Percentiles rank a stretch among this genome's conserved stretches.
phyloP scores from a whole-genome alignment of 306 rosid species.

The Carpinus viminea region DNA sequence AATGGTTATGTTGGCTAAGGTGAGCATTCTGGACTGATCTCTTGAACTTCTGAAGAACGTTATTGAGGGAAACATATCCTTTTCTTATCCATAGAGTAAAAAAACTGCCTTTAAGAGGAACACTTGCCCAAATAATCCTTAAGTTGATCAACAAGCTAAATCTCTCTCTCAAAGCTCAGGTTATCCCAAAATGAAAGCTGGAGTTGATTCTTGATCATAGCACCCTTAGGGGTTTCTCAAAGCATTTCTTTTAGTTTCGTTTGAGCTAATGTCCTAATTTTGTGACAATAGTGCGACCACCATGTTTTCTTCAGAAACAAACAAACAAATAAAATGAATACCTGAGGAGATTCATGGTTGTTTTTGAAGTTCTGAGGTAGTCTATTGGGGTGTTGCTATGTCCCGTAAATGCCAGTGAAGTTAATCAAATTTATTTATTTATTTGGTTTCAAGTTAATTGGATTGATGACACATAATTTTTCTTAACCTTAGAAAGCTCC shows the following conservation, averaged over 20 bases:
- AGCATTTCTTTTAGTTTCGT: no score
- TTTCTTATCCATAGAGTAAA: neutral
- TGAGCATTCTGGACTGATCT: slow-evolving; percentile 29
- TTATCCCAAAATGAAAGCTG: no score
- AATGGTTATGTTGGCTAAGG: slow-evolving; percentile 95
- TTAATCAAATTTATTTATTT: neutral
- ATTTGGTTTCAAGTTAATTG: neutral
- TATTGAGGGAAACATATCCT: neutral
- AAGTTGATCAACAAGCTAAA: no score
- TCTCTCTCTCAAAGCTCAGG: no score
- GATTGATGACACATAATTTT: neutral
- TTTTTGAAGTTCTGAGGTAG: slow-evolving; percentile 4
- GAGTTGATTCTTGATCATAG: no score
- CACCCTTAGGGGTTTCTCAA: no score
- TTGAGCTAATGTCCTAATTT: no score
- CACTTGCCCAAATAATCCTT: neutral
- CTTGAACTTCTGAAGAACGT: neutral
- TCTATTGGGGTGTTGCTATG: neutral
- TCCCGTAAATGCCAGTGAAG: neutral
- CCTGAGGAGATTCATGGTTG: neutral
- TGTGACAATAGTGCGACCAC: neutral
- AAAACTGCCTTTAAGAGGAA: neutral
- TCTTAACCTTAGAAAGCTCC: slow-evolving; percentile 2
- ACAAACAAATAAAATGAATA: neutral
- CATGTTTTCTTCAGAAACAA: neutral